Evolutionary conservation across 208 protist genomes (phyloP).

Genomic region (Leishmania guyanensis): DNA sequence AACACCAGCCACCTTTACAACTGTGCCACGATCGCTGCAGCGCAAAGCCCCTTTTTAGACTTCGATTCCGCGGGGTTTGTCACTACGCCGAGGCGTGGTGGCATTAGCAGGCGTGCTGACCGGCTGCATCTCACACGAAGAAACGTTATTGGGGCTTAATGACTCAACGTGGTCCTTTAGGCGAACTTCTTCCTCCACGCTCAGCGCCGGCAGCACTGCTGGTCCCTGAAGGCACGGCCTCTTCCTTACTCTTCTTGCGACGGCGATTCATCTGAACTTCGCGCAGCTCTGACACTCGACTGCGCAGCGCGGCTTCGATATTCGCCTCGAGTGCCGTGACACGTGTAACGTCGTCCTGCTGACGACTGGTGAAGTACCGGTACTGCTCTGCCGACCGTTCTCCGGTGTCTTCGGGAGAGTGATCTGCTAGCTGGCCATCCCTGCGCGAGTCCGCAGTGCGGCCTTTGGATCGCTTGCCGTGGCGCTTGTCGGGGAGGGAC

Average conservation of each 20-base stretch:
- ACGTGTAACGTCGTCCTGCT: slow-evolving; percentile 46
- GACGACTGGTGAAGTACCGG: slow-evolving; percentile 70
- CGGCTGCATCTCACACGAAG: not conserved
- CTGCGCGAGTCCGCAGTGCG: not conserved
- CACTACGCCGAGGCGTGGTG: not conserved
- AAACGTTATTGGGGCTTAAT: too few relatives aligned
- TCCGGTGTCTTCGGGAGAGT: not conserved
- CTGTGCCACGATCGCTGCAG: not conserved
- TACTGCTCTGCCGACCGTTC: slow-evolving; percentile 28
- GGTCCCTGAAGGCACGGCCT: too few relatives aligned
- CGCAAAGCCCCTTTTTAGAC: not conserved
- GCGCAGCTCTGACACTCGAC: slow-evolving; percentile 35
- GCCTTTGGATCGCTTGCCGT: not conserved
- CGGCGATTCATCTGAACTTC: slow-evolving; percentile 24
- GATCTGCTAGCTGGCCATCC: not conserved
- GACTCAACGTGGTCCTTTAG: not conserved
- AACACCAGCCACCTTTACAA: not conserved
- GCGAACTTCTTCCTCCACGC: not conserved
- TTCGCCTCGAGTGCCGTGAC: slow-evolving; percentile 49
- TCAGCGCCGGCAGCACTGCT: not conserved
- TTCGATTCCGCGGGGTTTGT: not conserved
- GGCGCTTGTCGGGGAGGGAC: not conserved
- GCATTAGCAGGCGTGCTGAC: not conserved
- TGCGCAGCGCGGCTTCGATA: slow-evolving; percentile 42
- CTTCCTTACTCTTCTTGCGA: slow-evolving; percentile 17